Base-by-base conservation (phyloP, 83 land plant species). In the Diphasiastrum complanatum region DNA sequence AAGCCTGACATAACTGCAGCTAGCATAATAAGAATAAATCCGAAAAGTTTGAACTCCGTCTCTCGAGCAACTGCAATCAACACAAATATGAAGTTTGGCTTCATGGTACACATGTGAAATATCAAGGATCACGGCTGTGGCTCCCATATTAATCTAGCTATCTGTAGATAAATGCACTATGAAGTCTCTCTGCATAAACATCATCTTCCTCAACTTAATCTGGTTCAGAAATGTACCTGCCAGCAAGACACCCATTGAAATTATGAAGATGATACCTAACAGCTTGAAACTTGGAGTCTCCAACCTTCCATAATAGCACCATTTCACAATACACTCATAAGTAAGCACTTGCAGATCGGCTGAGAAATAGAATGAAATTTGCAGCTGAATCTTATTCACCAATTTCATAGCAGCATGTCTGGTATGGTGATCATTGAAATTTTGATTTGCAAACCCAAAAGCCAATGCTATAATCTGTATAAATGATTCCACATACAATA, bases 1-100 rank as follows among this genome's bases (percentile, higher is more conserved):
- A 95, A 90, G 0, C 99, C 99, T 38, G 97, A 82, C 92, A 90
- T 86, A 16, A 95, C 79, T 54, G 99, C 83, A 47, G 99, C 95
- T 61, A 90, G 76, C 83, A 90, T 86, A 34, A 95, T 97, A 72
- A 95, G 85, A 60, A 87, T 47, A 60, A 95, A 95, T 29, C 99
- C 99, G 82, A 77, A 78, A 51, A 89, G 68, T 53, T 84, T 78
- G 70, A 95, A 95, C 47, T 90, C 86, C 56, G 89, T 81, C 75
- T 87, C 97, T 67, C 79, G 82, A 40, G 95, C 85, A 73, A 91
- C 96, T 90, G 82, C 51, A 67, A 53, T 16, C 57, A 35, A 19
- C 66, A 50, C 46, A 47, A 32, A 45, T 29, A 18, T 5, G 16
- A 16, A 8, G 43, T 8, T 8, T 16, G 43, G 8, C 43, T 8